phyloP scores from a whole-genome alignment of 805 yeast species.

The Lachancea meyersii region DNA sequence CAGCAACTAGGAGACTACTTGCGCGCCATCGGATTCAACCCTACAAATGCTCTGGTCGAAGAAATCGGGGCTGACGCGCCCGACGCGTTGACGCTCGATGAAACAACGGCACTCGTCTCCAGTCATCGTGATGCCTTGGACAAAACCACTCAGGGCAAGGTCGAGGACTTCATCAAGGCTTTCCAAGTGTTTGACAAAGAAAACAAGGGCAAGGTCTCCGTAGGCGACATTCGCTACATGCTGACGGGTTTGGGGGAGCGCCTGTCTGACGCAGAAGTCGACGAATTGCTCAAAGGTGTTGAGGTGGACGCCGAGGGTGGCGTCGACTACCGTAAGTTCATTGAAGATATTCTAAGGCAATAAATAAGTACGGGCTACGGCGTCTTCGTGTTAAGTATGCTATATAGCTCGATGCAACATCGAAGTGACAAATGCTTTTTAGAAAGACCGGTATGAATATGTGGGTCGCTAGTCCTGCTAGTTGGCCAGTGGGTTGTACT shows the following conservation, averaged over 20 bases:
- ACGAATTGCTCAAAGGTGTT: slow-evolving; percentile 92
- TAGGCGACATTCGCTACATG: slow-evolving; percentile 93
- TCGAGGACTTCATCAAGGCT: slow-evolving; percentile 79
- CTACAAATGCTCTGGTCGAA: slow-evolving; percentile 54
- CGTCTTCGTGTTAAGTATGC: neutral
- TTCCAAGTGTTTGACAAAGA: slow-evolving; percentile 98
- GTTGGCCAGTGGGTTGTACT: too few species aligned
- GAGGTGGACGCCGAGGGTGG: slow-evolving; percentile 89
- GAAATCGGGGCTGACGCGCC: slow-evolving; percentile 18
- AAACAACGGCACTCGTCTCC: slow-evolving; percentile 21
- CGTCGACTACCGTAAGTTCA: slow-evolving; percentile 91
- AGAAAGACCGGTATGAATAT: too few species aligned
- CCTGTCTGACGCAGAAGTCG: slow-evolving; percentile 83
- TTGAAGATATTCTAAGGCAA: slow-evolving; percentile 87
- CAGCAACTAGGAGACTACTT: slow-evolving; percentile 86
- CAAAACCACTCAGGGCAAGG: slow-evolving; percentile 30
- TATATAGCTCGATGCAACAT: neutral
- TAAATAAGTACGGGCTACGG: slow-evolving; percentile 37
- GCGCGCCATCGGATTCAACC: slow-evolving; percentile 97
- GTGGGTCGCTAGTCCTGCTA: too few species aligned
- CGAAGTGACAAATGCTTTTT: too few species aligned
- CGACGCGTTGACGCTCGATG: slow-evolving; percentile 26
- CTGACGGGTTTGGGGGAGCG: slow-evolving; percentile 95
- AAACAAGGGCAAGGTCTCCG: slow-evolving; percentile 90
- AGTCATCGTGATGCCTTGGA: slow-evolving; percentile 24